Conservation (phyloP, 108 stramenopile species). For the Seminavis robusta region DNA sequence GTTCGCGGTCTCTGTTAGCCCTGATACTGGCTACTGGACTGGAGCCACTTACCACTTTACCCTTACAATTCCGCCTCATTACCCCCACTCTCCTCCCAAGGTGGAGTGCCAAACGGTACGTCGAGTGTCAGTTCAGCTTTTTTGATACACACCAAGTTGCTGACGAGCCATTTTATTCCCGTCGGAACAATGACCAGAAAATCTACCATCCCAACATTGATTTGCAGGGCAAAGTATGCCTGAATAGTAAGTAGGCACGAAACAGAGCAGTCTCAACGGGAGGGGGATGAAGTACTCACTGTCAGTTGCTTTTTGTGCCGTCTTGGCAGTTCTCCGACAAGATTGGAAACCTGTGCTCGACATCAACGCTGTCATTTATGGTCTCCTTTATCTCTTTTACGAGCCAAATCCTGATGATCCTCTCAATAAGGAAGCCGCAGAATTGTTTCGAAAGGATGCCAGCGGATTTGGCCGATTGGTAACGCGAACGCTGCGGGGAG, state of each 20-base stretch:
- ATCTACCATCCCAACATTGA: conserved; percentile 99
- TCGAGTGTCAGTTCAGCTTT: too few species aligned
- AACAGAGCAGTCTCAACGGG: too few species aligned
- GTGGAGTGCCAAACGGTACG: conserved; percentile 89
- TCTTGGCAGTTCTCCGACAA: conserved; percentile 96
- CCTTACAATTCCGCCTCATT: conserved; percentile 93
- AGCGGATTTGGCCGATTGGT: conserved; percentile 85
- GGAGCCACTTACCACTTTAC: conserved; percentile 93
- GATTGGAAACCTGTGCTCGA: conserved; percentile 99
- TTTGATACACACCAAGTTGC: too few species aligned
- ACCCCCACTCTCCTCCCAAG: conserved; percentile 99
- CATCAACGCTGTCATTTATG: conserved; percentile 99
- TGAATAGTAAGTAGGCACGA: too few species aligned
- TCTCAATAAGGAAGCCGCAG: conserved; percentile 97
- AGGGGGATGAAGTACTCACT: too few species aligned
- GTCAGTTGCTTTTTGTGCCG: too few species aligned
- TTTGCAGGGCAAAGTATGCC: conserved; percentile 97
- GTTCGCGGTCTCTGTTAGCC: conserved; percentile 87
- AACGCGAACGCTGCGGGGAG: conserved; percentile 78
- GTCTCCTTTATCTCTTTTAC: conserved; percentile 97
- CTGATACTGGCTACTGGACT: conserved; percentile 94
- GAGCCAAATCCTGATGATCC: conserved; percentile 99
- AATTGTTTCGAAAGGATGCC: conserved; percentile 92
- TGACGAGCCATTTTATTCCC: too few species aligned
- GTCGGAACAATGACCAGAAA: too few species aligned